phyloP scores from a whole-genome alignment of 345 rosid genomes.

The Luvunga scandens region DNA sequence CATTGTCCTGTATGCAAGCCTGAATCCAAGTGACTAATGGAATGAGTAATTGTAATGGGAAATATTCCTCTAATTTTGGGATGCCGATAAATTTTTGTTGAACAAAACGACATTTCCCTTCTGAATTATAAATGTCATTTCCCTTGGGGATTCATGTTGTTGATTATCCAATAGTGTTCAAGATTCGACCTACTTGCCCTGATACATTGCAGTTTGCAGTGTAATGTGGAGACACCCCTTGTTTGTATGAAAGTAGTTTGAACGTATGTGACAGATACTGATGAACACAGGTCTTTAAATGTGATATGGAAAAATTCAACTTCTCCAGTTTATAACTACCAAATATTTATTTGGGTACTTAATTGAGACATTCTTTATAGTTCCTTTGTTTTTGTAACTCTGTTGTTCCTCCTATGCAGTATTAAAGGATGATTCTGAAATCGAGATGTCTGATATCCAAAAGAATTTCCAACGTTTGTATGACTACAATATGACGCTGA shows the following conservation, averaged over 20 bases:
- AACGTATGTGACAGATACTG: neutral
- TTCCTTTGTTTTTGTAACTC: neutral
- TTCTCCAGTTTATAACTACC: neutral
- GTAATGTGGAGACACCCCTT: too few relatives aligned
- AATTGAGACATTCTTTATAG: neutral
- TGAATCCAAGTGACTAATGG: too few relatives aligned
- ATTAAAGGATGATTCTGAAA: constrained; percentile 47
- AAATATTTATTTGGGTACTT: neutral
- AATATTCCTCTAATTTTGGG: too few relatives aligned
- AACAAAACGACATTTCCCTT: neutral
- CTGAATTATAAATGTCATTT: neutral
- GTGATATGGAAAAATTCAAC: neutral
- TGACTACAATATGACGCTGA: constrained; percentile 70
- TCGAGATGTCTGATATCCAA: constrained; percentile 59
- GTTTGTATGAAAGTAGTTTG: neutral
- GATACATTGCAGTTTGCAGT: neutral
- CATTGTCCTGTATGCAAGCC: too few relatives aligned
- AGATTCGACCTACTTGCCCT: neutral
- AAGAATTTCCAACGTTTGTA: constrained; percentile 56
- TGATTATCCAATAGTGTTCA: neutral
- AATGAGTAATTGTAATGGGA: too few relatives aligned
- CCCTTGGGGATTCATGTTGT: neutral
- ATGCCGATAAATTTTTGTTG: neutral
- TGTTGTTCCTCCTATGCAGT: constrained; percentile 44
- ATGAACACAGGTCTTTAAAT: neutral